Percentiles rank a stretch among this genome's conserved stretches.
phyloP scores from a whole-genome alignment of 1,139 yeast genomes.

The Meyerozyma guilliermondii region DNA sequence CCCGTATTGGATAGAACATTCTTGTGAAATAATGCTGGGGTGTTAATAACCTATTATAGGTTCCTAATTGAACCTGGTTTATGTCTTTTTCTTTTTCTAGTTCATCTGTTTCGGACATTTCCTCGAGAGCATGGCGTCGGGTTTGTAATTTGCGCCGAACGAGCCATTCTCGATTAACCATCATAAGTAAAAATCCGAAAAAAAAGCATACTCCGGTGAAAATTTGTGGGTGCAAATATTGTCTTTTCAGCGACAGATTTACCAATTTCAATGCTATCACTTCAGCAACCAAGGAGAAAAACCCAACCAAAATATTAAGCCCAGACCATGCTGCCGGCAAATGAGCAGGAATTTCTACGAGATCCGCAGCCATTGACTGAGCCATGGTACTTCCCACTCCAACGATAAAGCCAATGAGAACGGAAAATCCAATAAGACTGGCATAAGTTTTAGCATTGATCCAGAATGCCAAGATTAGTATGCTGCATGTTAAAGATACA shows the following conservation, averaged over 20 bases:
- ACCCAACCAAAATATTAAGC: conserved; percentile 43
- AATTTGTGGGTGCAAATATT: conserved; percentile 1
- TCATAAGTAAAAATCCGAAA: conserved; percentile 1
- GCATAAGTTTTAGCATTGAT: conserved; percentile 48
- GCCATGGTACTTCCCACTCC: conserved; percentile 67
- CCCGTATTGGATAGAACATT: conserved; percentile 34
- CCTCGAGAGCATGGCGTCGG: not conserved
- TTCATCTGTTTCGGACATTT: conserved; percentile 5
- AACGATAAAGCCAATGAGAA: conserved; percentile 48
- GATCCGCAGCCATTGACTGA: conserved; percentile 56
- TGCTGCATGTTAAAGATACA: conserved; percentile 24
- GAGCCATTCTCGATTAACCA: conserved; percentile 31
- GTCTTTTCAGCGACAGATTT: not conserved
- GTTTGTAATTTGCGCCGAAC: conserved; percentile 18
- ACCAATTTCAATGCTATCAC: conserved; percentile 1
- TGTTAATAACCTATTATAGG: conserved; percentile 17
- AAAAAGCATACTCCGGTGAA: not conserved
- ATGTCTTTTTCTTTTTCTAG: conserved; percentile 6
- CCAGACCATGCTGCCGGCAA: conserved; percentile 60
- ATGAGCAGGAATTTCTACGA: conserved; percentile 29
- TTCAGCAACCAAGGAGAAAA: conserved; percentile 37
- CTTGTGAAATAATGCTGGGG: conserved; percentile 20
- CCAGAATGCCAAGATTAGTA: conserved; percentile 49
- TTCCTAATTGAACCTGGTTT: conserved; percentile 8
- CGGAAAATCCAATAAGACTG: conserved; percentile 47